Conservation (phyloP, 208 protist genomes). For the Polymyxa betae region DNA sequence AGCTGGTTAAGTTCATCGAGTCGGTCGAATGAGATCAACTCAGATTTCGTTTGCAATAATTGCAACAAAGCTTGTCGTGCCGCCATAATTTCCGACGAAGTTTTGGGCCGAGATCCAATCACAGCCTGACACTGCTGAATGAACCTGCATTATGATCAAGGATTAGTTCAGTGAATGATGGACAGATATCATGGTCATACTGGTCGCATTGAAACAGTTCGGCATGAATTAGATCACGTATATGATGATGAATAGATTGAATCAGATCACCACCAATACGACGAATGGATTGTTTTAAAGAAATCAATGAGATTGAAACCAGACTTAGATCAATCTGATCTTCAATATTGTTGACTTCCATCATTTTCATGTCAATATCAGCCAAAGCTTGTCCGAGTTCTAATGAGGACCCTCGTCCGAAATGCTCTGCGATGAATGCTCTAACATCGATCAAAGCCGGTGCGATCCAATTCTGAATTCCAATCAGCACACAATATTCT, state of each 20-base stretch:
- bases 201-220: not conserved
- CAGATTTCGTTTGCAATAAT: not conserved
- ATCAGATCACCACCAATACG: not conserved
- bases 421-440: not conserved
- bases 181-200: not conserved
- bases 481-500: constrained; percentile 80
- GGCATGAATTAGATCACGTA: not conserved
- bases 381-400: not conserved
- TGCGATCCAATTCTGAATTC: constrained; percentile 50
- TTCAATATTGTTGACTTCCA: not conserved
- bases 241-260: not conserved
- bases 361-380: not conserved
- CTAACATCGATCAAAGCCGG: not conserved
- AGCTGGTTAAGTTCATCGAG: constrained; percentile 88
- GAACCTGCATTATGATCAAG: not conserved
- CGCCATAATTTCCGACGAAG: not conserved
- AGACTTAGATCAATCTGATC: not conserved
- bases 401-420: not conserved
- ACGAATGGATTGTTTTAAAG: not conserved
- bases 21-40: constrained; percentile 19
- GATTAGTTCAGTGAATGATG: not conserved
- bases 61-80: not conserved
- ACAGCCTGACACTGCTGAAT: not conserved
- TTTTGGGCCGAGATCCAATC: not conserved
- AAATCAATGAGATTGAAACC: not conserved